These are phyloP conservation scores for Leccinum subrobustum DNA, from an alignment of 1,284 basidiomycete species.

Conservation along the genomic window DNA sequence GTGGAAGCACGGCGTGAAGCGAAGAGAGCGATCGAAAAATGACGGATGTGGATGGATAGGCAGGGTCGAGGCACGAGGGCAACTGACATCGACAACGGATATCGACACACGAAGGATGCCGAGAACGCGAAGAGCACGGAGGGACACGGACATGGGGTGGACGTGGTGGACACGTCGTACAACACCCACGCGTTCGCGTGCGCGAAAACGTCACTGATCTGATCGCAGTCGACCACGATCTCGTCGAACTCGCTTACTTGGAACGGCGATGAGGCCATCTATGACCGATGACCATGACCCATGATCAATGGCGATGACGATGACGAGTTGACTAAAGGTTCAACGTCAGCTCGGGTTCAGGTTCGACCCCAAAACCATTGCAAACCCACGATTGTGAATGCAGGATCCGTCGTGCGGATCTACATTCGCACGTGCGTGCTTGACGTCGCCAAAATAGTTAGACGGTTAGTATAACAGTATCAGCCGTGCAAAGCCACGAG, in stretches of 20 bases:
- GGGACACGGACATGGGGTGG: neutral
- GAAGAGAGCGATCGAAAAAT: neutral
- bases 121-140: neutral
- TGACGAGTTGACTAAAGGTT: neutral
- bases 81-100: neutral
- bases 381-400: neutral
- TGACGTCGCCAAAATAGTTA: neutral
- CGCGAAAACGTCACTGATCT: neutral
- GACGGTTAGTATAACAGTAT: neutral
- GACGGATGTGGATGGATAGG: neutral
- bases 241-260: neutral
- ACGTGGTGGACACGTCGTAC: neutral
- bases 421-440: neutral
- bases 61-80: neutral
- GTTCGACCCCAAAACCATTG: neutral
- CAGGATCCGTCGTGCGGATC: neutral
- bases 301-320: neutral
- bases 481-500: neutral
- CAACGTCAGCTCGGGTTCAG: neutral
- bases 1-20: neutral
- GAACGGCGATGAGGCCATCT: neutral
- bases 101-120: neutral
- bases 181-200: neutral
- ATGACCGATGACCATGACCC: neutral
- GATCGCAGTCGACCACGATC: neutral